phyloP scores from a whole-genome alignment of 148 eudicot genomes.

The Persicaria tinctoria region DNA sequence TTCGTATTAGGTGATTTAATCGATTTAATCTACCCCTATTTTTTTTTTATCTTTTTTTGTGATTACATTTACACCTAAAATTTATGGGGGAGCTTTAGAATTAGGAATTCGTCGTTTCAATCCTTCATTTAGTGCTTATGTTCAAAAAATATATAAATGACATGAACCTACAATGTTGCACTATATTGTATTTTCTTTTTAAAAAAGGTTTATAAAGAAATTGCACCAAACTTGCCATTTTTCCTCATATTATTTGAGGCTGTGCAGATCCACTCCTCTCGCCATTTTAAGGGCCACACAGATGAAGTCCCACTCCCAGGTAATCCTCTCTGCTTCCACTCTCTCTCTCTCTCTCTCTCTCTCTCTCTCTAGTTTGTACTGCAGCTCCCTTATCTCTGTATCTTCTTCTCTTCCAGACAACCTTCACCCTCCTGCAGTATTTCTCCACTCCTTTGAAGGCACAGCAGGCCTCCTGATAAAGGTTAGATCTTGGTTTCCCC shows the following conservation, averaged over 20 bases:
- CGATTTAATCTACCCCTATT: too few species aligned
- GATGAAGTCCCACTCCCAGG: slow-evolving; percentile 10
- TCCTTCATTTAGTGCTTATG: too few species aligned
- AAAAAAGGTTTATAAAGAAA: neutral
- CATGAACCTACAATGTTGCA: too few species aligned
- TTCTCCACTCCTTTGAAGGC: neutral
- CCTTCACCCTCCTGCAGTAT: neutral
- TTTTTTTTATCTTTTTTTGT: too few species aligned
- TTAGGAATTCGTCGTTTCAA: too few species aligned
- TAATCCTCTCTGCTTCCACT: neutral
- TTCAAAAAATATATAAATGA: too few species aligned
- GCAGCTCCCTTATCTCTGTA: neutral
- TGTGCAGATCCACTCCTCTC: slow-evolving; percentile 4
- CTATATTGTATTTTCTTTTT: too few species aligned
- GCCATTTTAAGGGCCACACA: slow-evolving; percentile 5
- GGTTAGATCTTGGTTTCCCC: slow-evolving; percentile 3
- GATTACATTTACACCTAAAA: too few species aligned
- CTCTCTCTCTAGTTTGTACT: neutral
- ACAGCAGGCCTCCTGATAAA: neutral
- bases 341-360: neutral
- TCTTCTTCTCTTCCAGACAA: neutral
- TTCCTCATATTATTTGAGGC: neutral
- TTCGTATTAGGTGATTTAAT: too few species aligned
- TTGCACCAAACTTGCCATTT: neutral
- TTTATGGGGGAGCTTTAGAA: too few species aligned